Evolutionary conservation across 805 yeast genomes (phyloP), one percentile per base, ranked within the genome.

Genomic region (Saturnispora gosingensis): DNA sequence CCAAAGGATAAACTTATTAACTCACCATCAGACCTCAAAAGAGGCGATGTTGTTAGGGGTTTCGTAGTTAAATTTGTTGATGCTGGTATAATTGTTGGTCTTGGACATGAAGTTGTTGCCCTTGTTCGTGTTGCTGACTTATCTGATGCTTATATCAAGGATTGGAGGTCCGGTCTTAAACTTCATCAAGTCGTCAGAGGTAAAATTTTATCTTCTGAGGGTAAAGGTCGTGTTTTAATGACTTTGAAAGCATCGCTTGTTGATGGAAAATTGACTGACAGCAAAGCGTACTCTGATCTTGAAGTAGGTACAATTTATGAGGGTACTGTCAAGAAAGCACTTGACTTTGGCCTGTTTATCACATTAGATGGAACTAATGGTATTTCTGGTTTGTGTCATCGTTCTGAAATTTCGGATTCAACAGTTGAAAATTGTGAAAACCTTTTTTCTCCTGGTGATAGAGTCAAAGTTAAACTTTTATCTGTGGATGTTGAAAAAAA

Each of bases 311-410:
- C 83, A 27, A 70, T 83, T 30, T 80, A 72, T 58, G 91, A 85
- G 62, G 99, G 97, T 64, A 69, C 82, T 3, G 83, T 91, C 43
- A 82, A 79, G 63, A 78, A 78, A 54, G 86, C 83, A 24, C 82
- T 89, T 34, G 95, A 87, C 45, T 91, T 83, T 64, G 99, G 99
- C 71, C 96, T 88, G 3, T 91, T 91, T 63, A 85, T 91, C 48
- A 82, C 80, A 56, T 72, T 91, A 50, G 89, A 83, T 58, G 86
- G 84, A 44, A 82, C 93, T 40, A 69, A 78, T 50, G 80, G 80
- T 60, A 74, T 89, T 53, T 80, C 85, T 61, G 99, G 98, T 52
- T 76, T 91, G 57, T 89, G 96, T 59, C 97, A 91, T 64, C 82
- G 77, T 53, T 76, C 90, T 39, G 85, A 91, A 67, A 83, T 91